Evolutionary conservation across 108 stramenopile genomes (phyloP), one percentile per base, ranked within the genome.

Genomic region (Asterionellopsis glacialis): DNA sequence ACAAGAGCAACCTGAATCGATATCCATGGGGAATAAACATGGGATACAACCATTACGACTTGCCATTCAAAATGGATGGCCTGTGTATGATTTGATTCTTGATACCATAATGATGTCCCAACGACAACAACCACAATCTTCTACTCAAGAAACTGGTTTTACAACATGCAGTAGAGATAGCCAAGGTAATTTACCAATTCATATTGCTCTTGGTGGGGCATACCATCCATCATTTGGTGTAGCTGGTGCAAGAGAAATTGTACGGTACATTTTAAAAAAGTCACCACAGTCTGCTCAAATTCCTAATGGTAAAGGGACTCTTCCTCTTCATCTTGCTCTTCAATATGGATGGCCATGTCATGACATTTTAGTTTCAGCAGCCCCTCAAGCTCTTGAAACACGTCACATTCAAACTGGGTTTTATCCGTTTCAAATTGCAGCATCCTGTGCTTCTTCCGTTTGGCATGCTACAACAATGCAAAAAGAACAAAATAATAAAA

Each of bases 261-360:
- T 72, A 38, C 62, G 51, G 23, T 53, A 25, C 25, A 24, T 53
- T 53, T 24, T 53, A 3, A 24, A 53, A 24, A 53, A 12, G 5
- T 53, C 14, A 15, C 51, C 51, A 15, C 9, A 1, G 22, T 21
- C 33, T 70, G 63, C 51, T 64, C 1, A 51, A 64, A 13, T 54
- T 59, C 23, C 49, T 70, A 13, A 47, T 52, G 0, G 27, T 14
- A 47, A 52, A 55, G 9, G 63, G 64, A 52, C 43, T 11, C 65
- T 78, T 14, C 73, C 83, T 9, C 51, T 84, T 33, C 83, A 84
- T 51, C 55, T 81, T 26, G 83, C 83, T 0, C 22, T 81, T 13
- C 77, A 84, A 50, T 75, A 84, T 60, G 80, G 80, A 3, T 84
- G 83, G 83, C 79, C 79, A 16, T 78, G 74, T 52, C 75, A 80